Percentiles rank a stretch among this genome's conserved stretches.
phyloP scores from a whole-genome alignment of 345 rosid genomes.

The Jatropha curcas region DNA sequence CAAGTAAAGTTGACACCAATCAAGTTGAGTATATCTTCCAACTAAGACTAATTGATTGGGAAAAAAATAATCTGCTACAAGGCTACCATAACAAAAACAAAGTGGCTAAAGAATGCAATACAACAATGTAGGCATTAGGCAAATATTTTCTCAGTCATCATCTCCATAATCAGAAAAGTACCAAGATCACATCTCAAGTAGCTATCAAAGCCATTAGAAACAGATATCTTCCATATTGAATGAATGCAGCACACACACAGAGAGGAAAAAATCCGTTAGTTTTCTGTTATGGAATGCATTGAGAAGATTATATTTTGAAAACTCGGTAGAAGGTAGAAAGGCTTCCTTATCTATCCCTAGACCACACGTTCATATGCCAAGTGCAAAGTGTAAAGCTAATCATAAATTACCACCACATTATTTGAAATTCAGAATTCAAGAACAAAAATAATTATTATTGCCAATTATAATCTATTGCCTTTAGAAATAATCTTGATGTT shows the following conservation, averaged over 20 bases:
- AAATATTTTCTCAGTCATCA: background rate
- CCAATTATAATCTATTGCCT: background rate
- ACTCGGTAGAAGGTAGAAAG: background rate
- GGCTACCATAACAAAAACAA: background rate
- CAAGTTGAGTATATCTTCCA: too few relatives aligned
- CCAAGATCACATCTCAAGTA: background rate
- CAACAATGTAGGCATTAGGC: too few relatives aligned
- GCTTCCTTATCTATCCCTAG: background rate
- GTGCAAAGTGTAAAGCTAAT: background rate
- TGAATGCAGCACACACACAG: background rate
- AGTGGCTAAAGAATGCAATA: background rate
- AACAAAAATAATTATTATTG: conserved; percentile 2
- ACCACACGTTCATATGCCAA: too few relatives aligned
- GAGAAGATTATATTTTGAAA: background rate
- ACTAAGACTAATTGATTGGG: background rate
- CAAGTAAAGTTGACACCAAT: background rate
- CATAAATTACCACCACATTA: background rate
- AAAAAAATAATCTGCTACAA: background rate
- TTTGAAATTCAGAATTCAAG: background rate
- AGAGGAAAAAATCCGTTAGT: too few relatives aligned
- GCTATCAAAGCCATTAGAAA: background rate
- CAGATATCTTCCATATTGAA: background rate
- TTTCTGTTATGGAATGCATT: too few relatives aligned
- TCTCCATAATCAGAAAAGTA: background rate
- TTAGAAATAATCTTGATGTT: background rate